Evolutionary conservation across 805 yeast genomes (phyloP), one percentile per base, ranked within the genome.

Genomic region (Schwanniomyces sp.): DNA sequence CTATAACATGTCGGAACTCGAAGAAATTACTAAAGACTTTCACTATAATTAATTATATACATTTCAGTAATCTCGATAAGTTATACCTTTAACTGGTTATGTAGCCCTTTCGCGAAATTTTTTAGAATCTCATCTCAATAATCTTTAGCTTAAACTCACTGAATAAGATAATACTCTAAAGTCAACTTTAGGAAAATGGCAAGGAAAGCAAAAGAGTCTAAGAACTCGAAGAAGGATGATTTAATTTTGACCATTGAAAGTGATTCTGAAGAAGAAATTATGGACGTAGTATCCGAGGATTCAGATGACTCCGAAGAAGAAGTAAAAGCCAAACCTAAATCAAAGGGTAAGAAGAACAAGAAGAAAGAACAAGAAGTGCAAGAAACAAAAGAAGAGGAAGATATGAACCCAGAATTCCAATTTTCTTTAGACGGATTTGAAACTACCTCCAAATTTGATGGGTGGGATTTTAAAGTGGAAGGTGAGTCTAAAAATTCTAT

Each of bases 391-490:
- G 76, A 75, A 37, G 54, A 58, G 18, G 64, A 62, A 17, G 90
- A 80, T 47, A 63, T 91, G 40, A 84, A 89, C 55, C 90, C 91
- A 4, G 85, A 81, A 29, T 90, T 94, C 61, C 67, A 76, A 16
- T 91, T 91, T 61, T 78, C 82, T 18, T 54, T 84, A 9, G 92
- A 82, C 25, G 88, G 81, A 7, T 80, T 75, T 25, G 84, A 75
- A 28, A 64, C 69, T 14, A 59, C 70, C 9, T 52, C 74, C 3
- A 70, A 70, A 3, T 82, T 85, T 45, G 82, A 80, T 47, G 96
- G 96, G 4, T 91, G 97, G 97, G 90, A 90, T 56, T 89, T 91
- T 61, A 80, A 76, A 36, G 81, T 80, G 46, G 81, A 78, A 34
- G 60, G 59, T 25, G 59, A 58, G 5, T 60, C 48, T n/a, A 62